Conservation (phyloP, 169 alveolate species). For the Eimeria brunetti region DNA sequence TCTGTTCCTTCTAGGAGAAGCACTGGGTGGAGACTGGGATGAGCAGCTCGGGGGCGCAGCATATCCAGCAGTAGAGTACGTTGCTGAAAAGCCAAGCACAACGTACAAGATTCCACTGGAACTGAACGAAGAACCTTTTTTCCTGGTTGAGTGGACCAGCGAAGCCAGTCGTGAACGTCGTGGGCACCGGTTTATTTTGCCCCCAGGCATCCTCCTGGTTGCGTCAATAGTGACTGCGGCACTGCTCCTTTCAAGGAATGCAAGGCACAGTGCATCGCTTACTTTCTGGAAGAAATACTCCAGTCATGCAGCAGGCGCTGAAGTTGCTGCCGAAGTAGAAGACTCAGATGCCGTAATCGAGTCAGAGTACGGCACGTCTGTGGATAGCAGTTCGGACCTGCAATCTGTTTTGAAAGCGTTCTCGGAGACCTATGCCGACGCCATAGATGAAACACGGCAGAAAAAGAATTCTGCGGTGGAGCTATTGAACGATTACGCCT, state of each 20-base stretch:
- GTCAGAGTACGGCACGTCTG: background rate
- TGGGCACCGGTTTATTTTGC: background rate
- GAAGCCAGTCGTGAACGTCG: slow-evolving; percentile 28
- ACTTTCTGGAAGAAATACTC: background rate
- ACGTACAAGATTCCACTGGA: slow-evolving; percentile 37
- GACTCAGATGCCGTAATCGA: background rate
- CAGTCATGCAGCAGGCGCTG: background rate
- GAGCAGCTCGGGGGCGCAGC: background rate
- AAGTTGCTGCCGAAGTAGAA: background rate
- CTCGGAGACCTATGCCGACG: background rate
- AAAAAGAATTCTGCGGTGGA: background rate
- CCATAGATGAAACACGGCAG: background rate
- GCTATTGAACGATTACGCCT: background rate
- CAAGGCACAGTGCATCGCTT: background rate
- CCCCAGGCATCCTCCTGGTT: slow-evolving; percentile 30
- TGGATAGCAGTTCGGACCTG: slow-evolving; percentile 10
- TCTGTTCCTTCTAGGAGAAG: background rate
- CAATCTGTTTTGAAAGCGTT: slow-evolving; percentile 10
- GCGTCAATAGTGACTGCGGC: slow-evolving; percentile 12
- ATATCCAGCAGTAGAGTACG: slow-evolving; percentile 40
- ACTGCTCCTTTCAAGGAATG: background rate
- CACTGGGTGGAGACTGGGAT: slow-evolving; percentile 13
- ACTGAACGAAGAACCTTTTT: slow-evolving; percentile 21
- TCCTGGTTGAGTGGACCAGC: slow-evolving; percentile 18
- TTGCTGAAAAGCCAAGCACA: background rate